Percentiles rank a stretch among this genome's conserved stretches.
Evolutionary conservation across 139 green algal genomes (phyloP).

Genomic region (Pseudopediastrum boryanum): DNA sequence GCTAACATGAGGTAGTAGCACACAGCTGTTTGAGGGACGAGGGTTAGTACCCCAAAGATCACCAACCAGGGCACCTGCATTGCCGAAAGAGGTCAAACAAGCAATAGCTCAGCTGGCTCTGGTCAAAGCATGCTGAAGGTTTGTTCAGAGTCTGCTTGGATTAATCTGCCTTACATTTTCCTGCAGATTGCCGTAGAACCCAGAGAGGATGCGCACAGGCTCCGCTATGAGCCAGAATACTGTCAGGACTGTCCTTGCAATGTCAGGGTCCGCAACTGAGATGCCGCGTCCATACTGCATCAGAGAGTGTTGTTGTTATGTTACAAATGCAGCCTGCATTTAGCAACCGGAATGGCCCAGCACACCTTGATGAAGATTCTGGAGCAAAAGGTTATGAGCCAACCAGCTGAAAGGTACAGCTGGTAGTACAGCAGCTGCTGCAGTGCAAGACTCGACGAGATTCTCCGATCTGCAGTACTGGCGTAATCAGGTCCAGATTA

Average conservation of each 20-base stretch:
- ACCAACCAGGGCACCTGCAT: slow-evolving; percentile 61
- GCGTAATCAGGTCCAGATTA: background rate
- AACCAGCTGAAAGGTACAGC: slow-evolving; percentile 43
- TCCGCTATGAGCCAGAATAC: slow-evolving; percentile 60
- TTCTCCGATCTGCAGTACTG: slow-evolving; percentile 40
- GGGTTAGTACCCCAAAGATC: slow-evolving; percentile 51
- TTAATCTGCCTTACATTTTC: slow-evolving; percentile 51
- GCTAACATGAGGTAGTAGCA: slow-evolving; percentile 56
- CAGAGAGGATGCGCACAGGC: slow-evolving; percentile 46
- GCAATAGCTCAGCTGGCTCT: background rate
- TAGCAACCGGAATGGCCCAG: background rate
- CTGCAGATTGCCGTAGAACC: slow-evolving; percentile 63
- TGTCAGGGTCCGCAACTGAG: slow-evolving; percentile 45
- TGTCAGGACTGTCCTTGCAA: slow-evolving; percentile 52
- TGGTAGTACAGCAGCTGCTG: slow-evolving; percentile 67
- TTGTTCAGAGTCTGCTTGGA: background rate
- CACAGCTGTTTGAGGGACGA: slow-evolving; percentile 43
- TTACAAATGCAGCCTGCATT: background rate
- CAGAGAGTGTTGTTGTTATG: background rate
- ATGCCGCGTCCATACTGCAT: slow-evolving; percentile 52
- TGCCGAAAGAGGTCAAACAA: background rate
- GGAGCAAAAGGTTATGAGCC: slow-evolving; percentile 35
- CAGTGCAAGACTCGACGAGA: slow-evolving; percentile 51
- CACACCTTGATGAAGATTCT: slow-evolving; percentile 39
- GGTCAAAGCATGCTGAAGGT: background rate